Conservation (phyloP, 495 filamentous ascomycete genomes). For the Venustampulla echinocandica region DNA sequence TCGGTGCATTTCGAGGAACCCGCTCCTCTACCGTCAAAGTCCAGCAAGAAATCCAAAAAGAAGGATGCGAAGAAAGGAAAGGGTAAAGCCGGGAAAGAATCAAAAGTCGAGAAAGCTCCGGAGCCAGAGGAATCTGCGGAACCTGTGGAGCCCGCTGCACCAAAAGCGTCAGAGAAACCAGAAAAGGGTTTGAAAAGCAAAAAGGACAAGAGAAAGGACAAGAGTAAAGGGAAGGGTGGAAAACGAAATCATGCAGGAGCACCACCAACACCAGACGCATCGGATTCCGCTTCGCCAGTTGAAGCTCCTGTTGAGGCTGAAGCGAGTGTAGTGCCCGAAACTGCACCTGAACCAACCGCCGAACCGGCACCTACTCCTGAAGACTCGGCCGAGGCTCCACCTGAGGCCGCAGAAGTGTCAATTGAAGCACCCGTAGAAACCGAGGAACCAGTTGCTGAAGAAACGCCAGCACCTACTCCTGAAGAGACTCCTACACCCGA, state of each 20-base stretch:
- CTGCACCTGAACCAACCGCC: not conserved
- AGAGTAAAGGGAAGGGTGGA: not conserved
- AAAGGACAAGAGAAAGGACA: constrained; percentile 5
- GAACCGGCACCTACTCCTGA: not conserved
- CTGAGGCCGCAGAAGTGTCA: constrained; percentile 6
- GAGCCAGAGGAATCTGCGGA: constrained; percentile 1
- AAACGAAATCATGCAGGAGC: no score
- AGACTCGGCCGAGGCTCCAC: constrained; percentile 3
- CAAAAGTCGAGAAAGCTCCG: not conserved
- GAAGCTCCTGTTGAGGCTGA: constrained; percentile 12
- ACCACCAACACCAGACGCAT: not conserved
- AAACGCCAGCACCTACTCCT: not conserved
- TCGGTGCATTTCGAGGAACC: not conserved
- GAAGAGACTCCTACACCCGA: constrained; percentile 1
- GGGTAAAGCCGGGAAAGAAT: not conserved
- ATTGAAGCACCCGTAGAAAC: not conserved
- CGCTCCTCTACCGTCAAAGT: not conserved
- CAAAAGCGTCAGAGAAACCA: not conserved
- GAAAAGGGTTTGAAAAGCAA: not conserved
- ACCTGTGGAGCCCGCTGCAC: not conserved
- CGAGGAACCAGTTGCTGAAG: not conserved
- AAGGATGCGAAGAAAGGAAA: constrained; percentile 16
- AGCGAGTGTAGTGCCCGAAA: not conserved
- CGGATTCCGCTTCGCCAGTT: constrained; percentile 1
- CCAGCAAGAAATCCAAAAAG: constrained; percentile 17